A percentile compares a stretch with the other conserved stretches of the same genome.
Conservation (phyloP, 352 stramenopile species). For the Elongisporangium undulatum region DNA sequence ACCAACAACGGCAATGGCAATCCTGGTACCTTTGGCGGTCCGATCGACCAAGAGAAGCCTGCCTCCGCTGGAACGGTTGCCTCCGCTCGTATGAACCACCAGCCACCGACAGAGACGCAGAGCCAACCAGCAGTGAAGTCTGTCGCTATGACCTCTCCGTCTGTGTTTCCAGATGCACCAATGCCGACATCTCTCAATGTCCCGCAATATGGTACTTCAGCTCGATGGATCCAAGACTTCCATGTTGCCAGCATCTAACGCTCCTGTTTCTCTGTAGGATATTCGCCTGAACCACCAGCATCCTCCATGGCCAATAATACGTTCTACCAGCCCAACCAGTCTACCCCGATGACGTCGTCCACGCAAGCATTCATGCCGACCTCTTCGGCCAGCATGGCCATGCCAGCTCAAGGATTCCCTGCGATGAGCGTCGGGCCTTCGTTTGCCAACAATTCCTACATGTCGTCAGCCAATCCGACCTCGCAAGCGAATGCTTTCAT, state of each 20-base stretch:
- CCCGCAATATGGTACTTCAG: slow-evolving; percentile 7
- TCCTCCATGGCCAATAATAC: background rate
- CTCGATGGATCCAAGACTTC: background rate
- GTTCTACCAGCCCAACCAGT: slow-evolving; percentile 11
- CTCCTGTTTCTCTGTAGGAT: background rate
- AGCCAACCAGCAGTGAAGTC: background rate
- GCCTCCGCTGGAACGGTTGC: background rate
- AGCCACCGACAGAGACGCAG: background rate
- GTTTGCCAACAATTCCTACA: slow-evolving; percentile 40
- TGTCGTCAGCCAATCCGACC: slow-evolving; percentile 8
- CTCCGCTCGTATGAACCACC: background rate
- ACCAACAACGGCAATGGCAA: background rate
- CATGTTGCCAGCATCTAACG: background rate
- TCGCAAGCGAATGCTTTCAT: slow-evolving; percentile 13
- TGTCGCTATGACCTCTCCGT: slow-evolving; percentile 11
- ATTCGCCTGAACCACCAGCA: background rate
- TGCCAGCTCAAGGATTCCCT: slow-evolving; percentile 16
- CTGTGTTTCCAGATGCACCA: slow-evolving; percentile 40
- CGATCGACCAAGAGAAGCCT: background rate
- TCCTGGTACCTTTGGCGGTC: background rate
- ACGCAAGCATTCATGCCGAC: slow-evolving; percentile 18
- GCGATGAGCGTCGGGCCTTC: slow-evolving; percentile 20
- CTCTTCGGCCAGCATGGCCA: slow-evolving; percentile 9
- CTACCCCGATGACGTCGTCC: slow-evolving; percentile 12
- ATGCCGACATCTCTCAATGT: slow-evolving; percentile 18